phyloP scores from a whole-genome alignment of 2,329 filamentous ascomycete genomes.

The Pseudonectria foliicola region DNA sequence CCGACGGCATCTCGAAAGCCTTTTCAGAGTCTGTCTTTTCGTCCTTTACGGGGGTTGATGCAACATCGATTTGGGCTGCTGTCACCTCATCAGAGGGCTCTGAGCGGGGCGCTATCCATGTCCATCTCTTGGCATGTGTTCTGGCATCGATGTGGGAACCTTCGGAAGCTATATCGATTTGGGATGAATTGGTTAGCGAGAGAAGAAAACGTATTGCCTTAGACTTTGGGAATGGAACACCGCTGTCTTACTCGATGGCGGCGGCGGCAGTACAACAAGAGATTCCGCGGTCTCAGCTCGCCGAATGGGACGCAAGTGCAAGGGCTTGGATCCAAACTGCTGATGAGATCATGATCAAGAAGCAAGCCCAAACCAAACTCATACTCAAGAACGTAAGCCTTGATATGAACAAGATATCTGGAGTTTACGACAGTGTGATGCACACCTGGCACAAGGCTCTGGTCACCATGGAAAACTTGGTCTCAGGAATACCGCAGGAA shows the following conservation, averaged over 20 bases:
- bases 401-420: too few species aligned
- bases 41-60: conserved; percentile 19
- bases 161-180: conserved; percentile 23
- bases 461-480: not conserved
- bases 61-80: conserved; percentile 18
- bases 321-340: conserved; percentile 25
- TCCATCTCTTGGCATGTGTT: conserved; percentile 29
- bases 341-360: conserved; percentile 13
- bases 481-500: not conserved
- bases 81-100: conserved; percentile 25
- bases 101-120: conserved; percentile 15
- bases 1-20: conserved; percentile 1
- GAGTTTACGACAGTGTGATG: too few species aligned
- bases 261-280: not conserved
- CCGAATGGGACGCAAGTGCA: conserved; percentile 26
- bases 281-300: conserved; percentile 14
- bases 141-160: conserved; percentile 19
- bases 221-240: not conserved
- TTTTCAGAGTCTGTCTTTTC: conserved; percentile 15
- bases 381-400: conserved; percentile 15
- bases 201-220: not conserved
- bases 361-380: conserved; percentile 18
- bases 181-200: conserved; percentile 23
- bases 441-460: not conserved
- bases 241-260: conserved; percentile 1